Evolutionary conservation across 768 basidiomycete species (phyloP).

Genomic region (Russula vinacea): DNA sequence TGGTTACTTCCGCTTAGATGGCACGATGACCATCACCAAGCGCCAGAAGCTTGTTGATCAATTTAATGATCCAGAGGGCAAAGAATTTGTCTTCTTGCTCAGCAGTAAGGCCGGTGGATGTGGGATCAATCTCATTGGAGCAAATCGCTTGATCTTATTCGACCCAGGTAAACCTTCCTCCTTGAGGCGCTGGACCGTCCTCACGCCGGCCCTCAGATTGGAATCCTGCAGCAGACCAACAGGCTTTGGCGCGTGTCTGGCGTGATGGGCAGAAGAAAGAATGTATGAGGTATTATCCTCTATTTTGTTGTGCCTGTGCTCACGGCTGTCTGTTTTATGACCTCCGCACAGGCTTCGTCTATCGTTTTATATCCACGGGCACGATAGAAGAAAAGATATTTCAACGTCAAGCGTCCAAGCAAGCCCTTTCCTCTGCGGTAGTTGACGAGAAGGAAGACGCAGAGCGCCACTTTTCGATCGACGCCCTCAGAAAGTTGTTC

Average conservation of each 20-base stretch:
- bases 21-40: conserved; percentile 88
- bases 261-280: conserved; percentile 99
- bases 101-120: conserved; percentile 96
- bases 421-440: conserved; percentile 95
- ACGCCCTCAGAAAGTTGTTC: conserved; percentile 87
- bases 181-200: not conserved
- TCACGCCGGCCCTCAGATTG: conserved; percentile 57
- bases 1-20: conserved; percentile 87
- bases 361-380: conserved; percentile 95
- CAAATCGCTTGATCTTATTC: conserved; percentile 91
- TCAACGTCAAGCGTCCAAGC: conserved; percentile 94
- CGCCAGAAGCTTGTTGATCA: conserved; percentile 95
- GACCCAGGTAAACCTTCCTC: conserved; percentile 68
- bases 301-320: conserved; percentile 1
- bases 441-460: conserved; percentile 96
- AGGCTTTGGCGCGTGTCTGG: conserved; percentile 98
- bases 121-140: conserved; percentile 95
- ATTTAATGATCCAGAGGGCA: conserved; percentile 89
- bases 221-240: conserved; percentile 98
- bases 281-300: conserved; percentile 51
- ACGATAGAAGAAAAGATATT: conserved; percentile 99
- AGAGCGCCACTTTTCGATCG: conserved; percentile 91
- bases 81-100: conserved; percentile 91
- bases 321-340: conserved; percentile 8
- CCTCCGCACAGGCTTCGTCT: conserved; percentile 75